phyloP scores from a whole-genome alignment of 371 early-diverging fungal species.

The Smittium mucronatum region DNA sequence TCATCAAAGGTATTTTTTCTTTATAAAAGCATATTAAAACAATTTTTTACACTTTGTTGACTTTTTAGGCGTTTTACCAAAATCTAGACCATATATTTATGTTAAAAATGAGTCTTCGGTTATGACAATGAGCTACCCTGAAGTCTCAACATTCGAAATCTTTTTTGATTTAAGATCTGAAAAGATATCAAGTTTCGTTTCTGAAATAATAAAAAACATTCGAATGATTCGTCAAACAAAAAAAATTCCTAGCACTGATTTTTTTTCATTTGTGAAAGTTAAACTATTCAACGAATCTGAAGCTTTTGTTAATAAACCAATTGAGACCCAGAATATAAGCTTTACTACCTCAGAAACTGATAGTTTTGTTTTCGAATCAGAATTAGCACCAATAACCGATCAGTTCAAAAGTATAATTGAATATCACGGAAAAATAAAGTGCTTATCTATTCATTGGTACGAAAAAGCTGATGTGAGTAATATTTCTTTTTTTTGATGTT shows the following conservation, averaged over 20 bases:
- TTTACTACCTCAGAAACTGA: not conserved
- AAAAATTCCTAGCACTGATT: not conserved
- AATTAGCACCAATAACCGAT: not conserved
- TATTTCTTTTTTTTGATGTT: too few relatives aligned
- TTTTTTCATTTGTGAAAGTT: too few relatives aligned
- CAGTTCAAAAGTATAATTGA: not conserved
- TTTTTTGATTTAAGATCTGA: conserved; percentile 2
- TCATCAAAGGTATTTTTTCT: conserved; percentile 6
- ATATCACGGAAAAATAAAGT: not conserved
- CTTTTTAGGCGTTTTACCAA: conserved; percentile 29
- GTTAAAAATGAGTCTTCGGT: conserved; percentile 20
- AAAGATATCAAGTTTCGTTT: not conserved
- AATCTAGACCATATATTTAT: conserved; percentile 15
- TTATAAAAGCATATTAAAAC: not conserved
- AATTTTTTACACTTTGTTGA: conserved; percentile 9
- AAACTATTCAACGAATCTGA: too few relatives aligned
- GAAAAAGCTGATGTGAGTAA: too few relatives aligned
- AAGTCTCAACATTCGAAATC: not conserved
- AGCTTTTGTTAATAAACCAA: not conserved
- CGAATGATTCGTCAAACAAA: conserved; percentile 7
- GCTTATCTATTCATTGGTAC: too few relatives aligned
- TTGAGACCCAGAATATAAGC: not conserved
- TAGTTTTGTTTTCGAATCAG: not conserved
- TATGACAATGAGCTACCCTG: conserved; percentile 9
- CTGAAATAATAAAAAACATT: not conserved